A percentile compares a stretch with the other conserved stretches of the same genome.
Conservation (phyloP, 2,329 filamentous ascomycete species). For the Tolypocladium inflatum region DNA sequence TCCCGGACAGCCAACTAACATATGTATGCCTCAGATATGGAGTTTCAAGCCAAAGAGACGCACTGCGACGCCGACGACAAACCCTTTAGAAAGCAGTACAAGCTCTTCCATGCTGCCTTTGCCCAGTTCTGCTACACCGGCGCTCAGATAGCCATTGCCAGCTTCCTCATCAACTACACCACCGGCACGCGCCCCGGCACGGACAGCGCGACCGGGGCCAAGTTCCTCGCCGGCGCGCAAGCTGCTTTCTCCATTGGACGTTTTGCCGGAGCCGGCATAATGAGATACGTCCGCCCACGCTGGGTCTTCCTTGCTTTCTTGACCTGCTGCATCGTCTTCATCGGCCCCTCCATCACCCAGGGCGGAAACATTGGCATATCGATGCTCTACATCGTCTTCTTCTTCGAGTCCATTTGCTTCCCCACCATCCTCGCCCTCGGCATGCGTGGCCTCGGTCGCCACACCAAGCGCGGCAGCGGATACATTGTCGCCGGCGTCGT, state of each 20-base stretch:
- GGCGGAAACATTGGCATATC: constrained; percentile 37
- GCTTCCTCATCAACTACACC: constrained; percentile 68
- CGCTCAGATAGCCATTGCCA: constrained; percentile 56
- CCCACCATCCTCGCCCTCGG: constrained; percentile 72
- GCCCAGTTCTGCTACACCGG: constrained; percentile 75
- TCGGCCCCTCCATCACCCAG: constrained; percentile 36
- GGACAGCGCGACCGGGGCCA: constrained; percentile 42
- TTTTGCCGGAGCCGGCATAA: constrained; percentile 56
- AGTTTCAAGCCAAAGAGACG: constrained; percentile 45
- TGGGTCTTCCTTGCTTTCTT: constrained; percentile 60
- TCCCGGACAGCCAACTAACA: constrained; percentile 2
- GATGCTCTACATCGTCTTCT: constrained; percentile 61
- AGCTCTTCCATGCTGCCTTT: constrained; percentile 64
- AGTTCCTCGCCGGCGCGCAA: constrained; percentile 66
- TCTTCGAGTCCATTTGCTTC: constrained; percentile 76
- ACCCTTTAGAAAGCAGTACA: constrained; percentile 61
- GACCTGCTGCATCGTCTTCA: constrained; percentile 54
- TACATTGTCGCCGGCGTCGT: constrained; percentile 60
- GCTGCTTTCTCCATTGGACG: constrained; percentile 64
- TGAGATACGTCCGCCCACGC: constrained; percentile 58
- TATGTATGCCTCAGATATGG: constrained; percentile 44
- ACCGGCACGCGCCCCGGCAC: constrained; percentile 48
- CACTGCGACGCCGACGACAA: constrained; percentile 46
- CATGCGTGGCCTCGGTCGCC: constrained; percentile 64
- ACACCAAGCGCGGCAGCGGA: constrained; percentile 68